These are phyloP conservation scores for Naganishia randhawae DNA, from an alignment of 768 basidiomycete species.

Conservation along the genomic window DNA sequence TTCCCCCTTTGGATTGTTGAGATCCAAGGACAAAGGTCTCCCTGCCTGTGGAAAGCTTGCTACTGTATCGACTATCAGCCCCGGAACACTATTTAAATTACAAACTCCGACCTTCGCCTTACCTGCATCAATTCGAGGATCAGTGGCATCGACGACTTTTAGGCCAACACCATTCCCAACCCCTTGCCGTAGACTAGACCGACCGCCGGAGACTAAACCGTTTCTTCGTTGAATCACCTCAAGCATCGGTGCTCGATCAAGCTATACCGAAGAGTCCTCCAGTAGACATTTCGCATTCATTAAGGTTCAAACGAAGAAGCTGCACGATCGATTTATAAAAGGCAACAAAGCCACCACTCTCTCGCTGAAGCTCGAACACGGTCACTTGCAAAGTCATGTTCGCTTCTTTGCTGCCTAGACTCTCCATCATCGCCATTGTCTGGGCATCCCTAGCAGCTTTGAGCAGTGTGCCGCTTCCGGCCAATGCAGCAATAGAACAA, in stretches of 20 bases:
- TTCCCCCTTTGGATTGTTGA: not conserved
- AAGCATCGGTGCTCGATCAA: not conserved
- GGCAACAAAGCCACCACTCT: not conserved
- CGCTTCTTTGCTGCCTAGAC: not conserved
- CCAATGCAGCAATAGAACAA: constrained; percentile 13
- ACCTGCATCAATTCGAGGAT: not conserved
- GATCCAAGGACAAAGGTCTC: not conserved
- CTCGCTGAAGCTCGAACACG: not conserved
- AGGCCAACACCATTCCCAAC: not conserved
- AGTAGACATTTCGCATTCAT: not conserved
- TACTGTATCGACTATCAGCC: constrained; percentile 12
- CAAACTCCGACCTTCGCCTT: constrained; percentile 1
- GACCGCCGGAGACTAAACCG: not conserved
- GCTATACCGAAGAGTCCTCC: no score
- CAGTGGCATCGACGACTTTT: not conserved
- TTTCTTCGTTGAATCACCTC: not conserved
- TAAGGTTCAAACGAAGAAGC: not conserved
- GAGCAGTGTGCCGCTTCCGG: not conserved
- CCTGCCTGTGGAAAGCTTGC: not conserved
- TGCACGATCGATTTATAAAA: not conserved
- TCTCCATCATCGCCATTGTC: constrained; percentile 5
- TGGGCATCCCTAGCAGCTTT: constrained; percentile 1
- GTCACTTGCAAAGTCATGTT: not conserved
- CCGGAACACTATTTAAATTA: not conserved
- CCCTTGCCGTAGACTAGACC: not conserved